Conservation (phyloP, 345 rosid genomes). For the Hirschfeldia incana region DNA sequence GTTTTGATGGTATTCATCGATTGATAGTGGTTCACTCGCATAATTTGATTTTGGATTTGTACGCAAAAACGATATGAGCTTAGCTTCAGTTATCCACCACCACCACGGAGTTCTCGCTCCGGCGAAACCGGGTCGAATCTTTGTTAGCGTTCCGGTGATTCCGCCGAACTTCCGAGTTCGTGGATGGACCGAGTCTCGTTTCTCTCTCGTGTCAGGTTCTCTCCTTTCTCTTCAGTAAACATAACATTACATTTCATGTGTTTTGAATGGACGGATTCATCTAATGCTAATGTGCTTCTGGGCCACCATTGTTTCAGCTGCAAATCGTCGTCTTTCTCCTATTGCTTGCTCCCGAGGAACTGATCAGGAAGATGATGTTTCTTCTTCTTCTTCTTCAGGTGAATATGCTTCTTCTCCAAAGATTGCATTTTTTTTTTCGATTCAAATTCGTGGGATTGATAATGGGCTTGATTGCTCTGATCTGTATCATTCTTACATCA, state of each 20-base stretch:
- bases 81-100: conserved; percentile 66
- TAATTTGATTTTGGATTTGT: conserved; percentile 2
- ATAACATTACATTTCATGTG: background rate
- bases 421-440: background rate
- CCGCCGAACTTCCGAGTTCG: conserved; percentile 40
- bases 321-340: conserved; percentile 27
- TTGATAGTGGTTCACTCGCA: conserved; percentile 25
- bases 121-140: conserved; percentile 43
- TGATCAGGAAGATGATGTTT: conserved; percentile 60
- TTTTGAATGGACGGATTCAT: background rate
- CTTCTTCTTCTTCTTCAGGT: conserved; percentile 49
- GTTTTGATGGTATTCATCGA: conserved; percentile 7
- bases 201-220: conserved; percentile 44
- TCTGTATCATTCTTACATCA: too few relatives aligned
- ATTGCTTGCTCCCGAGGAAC: conserved; percentile 50
- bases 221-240: background rate
- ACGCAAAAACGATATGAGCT: conserved; percentile 45
- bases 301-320: conserved; percentile 37
- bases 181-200: conserved; percentile 40
- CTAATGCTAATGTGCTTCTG: conserved; percentile 10
- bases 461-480: background rate
- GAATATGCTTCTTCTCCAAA: conserved; percentile 24
- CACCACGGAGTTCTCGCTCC: conserved; percentile 50
- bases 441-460: background rate
- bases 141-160: conserved; percentile 38